phyloP scores from a whole-genome alignment of 2,329 filamentous ascomycete genomes.

The Metarhizium robertsii region DNA sequence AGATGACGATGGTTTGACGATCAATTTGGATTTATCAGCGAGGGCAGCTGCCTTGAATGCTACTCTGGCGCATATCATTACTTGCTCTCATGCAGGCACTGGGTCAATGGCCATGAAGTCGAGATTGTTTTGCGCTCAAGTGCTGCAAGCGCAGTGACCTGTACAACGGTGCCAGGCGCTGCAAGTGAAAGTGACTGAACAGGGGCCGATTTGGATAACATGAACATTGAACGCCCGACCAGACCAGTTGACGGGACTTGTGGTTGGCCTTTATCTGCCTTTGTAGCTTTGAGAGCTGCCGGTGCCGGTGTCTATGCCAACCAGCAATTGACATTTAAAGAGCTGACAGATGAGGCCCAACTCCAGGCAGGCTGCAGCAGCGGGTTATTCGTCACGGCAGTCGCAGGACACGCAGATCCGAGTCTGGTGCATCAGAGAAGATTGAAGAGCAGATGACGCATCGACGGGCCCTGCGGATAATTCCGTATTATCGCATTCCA shows the following conservation, averaged over 20 bases:
- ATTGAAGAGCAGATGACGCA: background rate
- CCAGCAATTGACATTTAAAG: background rate
- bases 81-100: background rate
- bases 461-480: background rate
- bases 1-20: too few species aligned
- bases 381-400: background rate
- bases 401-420: background rate
- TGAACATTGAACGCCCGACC: too few species aligned
- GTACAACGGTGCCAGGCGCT: background rate
- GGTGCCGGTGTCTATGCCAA: too few species aligned
- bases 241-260: too few species aligned
- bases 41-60: background rate
- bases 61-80: background rate
- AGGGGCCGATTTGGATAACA: background rate
- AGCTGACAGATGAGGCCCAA: background rate
- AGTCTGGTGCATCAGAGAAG: background rate
- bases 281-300: too few species aligned
- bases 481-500: background rate
- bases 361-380: background rate
- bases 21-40: background rate
- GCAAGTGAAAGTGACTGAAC: background rate
- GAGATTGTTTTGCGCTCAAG: too few species aligned
- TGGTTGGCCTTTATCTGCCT: too few species aligned
- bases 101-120: background rate
- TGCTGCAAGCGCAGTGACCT: background rate